phyloP scores from a whole-genome alignment of 805 yeast genomes.

The Saccharomycopsis olivae region DNA sequence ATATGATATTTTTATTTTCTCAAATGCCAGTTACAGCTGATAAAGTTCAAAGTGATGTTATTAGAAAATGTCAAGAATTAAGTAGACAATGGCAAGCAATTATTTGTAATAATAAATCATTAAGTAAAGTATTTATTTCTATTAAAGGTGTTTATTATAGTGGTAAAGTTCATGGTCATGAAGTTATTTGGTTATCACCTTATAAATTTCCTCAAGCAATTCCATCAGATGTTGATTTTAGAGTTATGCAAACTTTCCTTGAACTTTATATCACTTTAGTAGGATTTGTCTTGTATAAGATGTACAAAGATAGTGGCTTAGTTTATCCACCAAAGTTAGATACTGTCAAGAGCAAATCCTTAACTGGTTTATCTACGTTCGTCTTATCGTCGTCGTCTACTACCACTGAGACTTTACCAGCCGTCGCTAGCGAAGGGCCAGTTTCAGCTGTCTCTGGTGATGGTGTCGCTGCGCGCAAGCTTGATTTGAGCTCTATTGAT shows the following conservation, averaged over 20 bases:
- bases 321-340: slow-evolving; percentile 83
- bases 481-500: slow-evolving; percentile 32
- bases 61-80: slow-evolving; percentile 77
- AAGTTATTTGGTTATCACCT: slow-evolving; percentile 92
- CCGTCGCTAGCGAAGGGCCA: slow-evolving; percentile 24
- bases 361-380: slow-evolving; percentile 83
- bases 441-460: slow-evolving; percentile 21
- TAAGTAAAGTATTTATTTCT: slow-evolving; percentile 87
- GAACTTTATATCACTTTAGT: slow-evolving; percentile 90
- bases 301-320: slow-evolving; percentile 76
- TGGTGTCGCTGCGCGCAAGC: slow-evolving; percentile 32
- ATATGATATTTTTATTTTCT: slow-evolving; percentile 89
- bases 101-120: slow-evolving; percentile 71
- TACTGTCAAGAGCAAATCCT: slow-evolving; percentile 53
- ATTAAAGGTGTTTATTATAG: slow-evolving; percentile 96
- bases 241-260: slow-evolving; percentile 92
- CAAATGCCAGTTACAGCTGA: slow-evolving; percentile 94
- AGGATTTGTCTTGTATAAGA: slow-evolving; percentile 77
- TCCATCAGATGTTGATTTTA: slow-evolving; percentile 89
- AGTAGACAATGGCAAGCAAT: slow-evolving; percentile 95
- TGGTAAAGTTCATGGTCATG: slow-evolving; percentile 84
- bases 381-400: slow-evolving; percentile 35
- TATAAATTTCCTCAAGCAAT: slow-evolving; percentile 94
- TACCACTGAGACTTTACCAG: slow-evolving; percentile 16
- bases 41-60: slow-evolving; percentile 65